These are phyloP conservation scores for Picochlorum sp. DNA, from an alignment of 139 green algal genomes.

Conservation along the genomic window DNA sequence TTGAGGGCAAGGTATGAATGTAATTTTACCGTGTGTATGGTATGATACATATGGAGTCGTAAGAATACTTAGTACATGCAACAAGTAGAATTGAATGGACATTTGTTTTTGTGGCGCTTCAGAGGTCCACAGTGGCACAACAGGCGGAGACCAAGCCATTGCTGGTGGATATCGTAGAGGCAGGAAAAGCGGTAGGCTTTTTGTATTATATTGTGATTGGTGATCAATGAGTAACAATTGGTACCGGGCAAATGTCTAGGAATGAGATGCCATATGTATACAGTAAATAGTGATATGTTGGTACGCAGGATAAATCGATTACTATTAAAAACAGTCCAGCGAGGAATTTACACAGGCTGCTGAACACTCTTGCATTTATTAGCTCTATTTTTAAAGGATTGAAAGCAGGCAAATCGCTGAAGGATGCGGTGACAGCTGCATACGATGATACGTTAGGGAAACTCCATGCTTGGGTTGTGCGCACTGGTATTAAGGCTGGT, in stretches of 20 bases:
- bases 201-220: not conserved
- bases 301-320: constrained; percentile 24
- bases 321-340: constrained; percentile 48
- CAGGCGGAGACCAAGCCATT: constrained; percentile 1
- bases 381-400: constrained; percentile 38
- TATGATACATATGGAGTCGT: not conserved
- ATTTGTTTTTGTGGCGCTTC: constrained; percentile 8
- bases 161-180: constrained; percentile 26
- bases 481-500: constrained; percentile 40
- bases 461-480: constrained; percentile 45
- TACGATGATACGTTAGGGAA: constrained; percentile 38
- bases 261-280: not conserved
- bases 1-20: constrained; percentile 18
- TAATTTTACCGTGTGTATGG: not conserved
- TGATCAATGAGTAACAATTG: not conserved
- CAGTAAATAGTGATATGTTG: not conserved
- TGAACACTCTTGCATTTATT: constrained; percentile 46
- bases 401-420: constrained; percentile 12
- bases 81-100: not conserved
- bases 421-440: constrained; percentile 20
- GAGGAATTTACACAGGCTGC: constrained; percentile 47
- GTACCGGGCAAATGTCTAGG: not conserved
- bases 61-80: not conserved
- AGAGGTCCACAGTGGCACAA: constrained; percentile 27
- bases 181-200: constrained; percentile 28